These are phyloP conservation scores for Aspergillus brasiliensis DNA, from an alignment of 2,329 filamentous ascomycete genomes.

Conservation along the genomic window DNA sequence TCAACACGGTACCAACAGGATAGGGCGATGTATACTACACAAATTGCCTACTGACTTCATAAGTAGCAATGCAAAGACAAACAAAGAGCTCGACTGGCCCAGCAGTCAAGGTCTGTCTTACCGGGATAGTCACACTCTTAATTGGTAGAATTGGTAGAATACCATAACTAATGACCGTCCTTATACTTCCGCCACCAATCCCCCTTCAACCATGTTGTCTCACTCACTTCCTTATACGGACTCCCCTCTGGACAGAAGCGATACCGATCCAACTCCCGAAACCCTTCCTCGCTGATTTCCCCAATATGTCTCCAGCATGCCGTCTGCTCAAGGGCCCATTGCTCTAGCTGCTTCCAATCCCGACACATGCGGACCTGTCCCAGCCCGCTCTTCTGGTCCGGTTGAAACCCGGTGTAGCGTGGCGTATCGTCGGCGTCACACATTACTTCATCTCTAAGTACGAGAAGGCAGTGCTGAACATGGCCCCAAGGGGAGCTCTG, in stretches of 20 bases:
- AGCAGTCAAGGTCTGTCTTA: no score
- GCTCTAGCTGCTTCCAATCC: background rate
- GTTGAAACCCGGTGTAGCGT: background rate
- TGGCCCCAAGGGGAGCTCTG: background rate
- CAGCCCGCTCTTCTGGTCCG: background rate
- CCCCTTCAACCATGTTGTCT: background rate
- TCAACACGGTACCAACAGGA: no score
- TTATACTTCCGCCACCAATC: background rate
- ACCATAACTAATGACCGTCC: no score
- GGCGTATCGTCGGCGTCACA: background rate
- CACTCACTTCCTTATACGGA: background rate
- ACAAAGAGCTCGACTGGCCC: no score
- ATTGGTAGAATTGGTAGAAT: no score
- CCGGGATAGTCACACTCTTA: no score
- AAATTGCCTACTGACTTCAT: no score
- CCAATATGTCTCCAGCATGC: background rate
- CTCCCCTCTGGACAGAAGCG: background rate
- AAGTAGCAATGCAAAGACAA: no score
- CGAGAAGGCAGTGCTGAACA: background rate
- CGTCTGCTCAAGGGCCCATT: background rate
- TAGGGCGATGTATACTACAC: no score
- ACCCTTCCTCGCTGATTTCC: background rate
- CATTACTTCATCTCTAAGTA: background rate
- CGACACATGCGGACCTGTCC: background rate
- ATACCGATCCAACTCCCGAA: background rate